Base-by-base conservation (phyloP, 495 filamentous ascomycete species). In the Xylaria grammica region DNA sequence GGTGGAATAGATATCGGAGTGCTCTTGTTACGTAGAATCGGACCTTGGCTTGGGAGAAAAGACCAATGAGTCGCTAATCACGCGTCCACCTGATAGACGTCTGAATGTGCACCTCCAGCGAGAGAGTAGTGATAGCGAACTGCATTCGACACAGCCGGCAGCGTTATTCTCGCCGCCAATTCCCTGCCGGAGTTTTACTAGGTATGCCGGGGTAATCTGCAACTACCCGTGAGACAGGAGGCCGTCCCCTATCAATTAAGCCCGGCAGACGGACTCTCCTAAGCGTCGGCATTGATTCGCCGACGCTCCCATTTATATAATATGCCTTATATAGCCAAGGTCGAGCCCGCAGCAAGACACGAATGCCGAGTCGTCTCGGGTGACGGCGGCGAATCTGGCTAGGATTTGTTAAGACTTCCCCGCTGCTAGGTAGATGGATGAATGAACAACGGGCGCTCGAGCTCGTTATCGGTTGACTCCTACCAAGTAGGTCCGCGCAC, bases 161-260 rank as follows among this genome's bases (percentile, higher is more conserved):
- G 53, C 45, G 62, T 24, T 42, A 30, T 20, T 40, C 38, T 64
- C 53, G 52, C 62, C 62, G 62, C 62, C 62, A 64, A 20, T 42
- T 58, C 42, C 62, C 45, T 64, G 62, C 62, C 62, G 52, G 34
- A 40, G 53, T 58, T 46, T 50, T 58, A 64, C 45, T 64, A 44
- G 53, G 36, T 42, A 64, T 29, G 61, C 50, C 52, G 62, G 62
- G 62, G 54, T 40, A 44, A 49, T 19, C 61, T 72, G 72, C 72
- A 72, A 63, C 67, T 65, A 65, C 38, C 72, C 65, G 71, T 57
- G 57, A 65, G 58, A 62, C 58, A 68, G 45, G 63, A 60, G 45
- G 48, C 30, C n/a, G 58, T 46, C 53, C 53, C 30, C 32, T 27
- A 63, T 67, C 60, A 67, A 69, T 67, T 40, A 65, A 50, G 55